phyloP scores from a whole-genome alignment of 2,329 filamentous ascomycete genomes.

The Pyricularia pennisetigena region DNA sequence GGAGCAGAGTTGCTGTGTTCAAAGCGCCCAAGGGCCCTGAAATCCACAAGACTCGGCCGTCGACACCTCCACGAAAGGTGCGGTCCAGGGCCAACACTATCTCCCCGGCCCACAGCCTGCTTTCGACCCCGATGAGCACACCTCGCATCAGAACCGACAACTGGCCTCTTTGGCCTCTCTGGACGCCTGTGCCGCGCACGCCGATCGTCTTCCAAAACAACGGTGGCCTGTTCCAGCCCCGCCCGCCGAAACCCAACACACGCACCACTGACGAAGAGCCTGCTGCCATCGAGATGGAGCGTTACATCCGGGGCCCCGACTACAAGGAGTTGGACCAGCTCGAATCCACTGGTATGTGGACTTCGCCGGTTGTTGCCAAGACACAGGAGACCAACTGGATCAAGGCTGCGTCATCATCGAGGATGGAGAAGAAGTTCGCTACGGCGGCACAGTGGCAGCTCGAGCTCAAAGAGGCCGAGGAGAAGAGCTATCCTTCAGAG shows the following conservation, averaged over 20 bases:
- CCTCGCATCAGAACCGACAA: not conserved
- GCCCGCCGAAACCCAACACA: not conserved
- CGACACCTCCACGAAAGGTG: not conserved
- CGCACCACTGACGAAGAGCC: slow-evolving; percentile 12
- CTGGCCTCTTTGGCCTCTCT: not conserved
- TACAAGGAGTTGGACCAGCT: slow-evolving; percentile 16
- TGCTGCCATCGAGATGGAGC: slow-evolving; percentile 19
- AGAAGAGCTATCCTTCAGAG: slow-evolving; percentile 3
- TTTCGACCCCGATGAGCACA: not conserved
- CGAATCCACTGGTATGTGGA: slow-evolving; percentile 18
- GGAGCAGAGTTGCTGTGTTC: not conserved
- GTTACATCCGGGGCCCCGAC: slow-evolving; percentile 15
- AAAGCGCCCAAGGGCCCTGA: not conserved
- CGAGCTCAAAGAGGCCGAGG: slow-evolving; percentile 23
- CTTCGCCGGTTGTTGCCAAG: not conserved
- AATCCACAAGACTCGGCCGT: not conserved
- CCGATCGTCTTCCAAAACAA: not conserved
- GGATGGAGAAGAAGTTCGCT: slow-evolving; percentile 5
- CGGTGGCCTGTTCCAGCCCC: slow-evolving; percentile 1
- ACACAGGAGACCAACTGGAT: slow-evolving; percentile 18
- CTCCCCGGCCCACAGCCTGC: not conserved
- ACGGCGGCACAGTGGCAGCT: slow-evolving; percentile 22
- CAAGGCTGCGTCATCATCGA: not conserved
- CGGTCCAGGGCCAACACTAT: not conserved
- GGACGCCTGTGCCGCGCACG: not conserved